A percentile compares a stretch with the other conserved stretches of the same genome.
Conservation (phyloP, 2,329 filamentous ascomycete species). For the Hypocreales sp. region DNA sequence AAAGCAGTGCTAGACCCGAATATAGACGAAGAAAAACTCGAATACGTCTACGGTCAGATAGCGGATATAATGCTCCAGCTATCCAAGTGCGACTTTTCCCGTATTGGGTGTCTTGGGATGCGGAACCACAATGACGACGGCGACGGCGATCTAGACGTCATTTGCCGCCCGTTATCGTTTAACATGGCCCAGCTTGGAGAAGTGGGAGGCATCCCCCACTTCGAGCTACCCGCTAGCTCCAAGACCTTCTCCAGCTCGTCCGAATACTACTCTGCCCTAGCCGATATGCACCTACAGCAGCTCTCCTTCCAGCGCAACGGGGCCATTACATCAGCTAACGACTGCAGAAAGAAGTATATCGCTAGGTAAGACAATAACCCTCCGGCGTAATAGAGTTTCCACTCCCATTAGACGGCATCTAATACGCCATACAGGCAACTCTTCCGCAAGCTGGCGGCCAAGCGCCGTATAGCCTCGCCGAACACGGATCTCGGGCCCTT, state of each 20-base stretch:
- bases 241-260: background rate
- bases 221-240: background rate
- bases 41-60: slow-evolving; percentile 21
- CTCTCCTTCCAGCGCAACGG: slow-evolving; percentile 22
- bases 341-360: slow-evolving; percentile 23
- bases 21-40: slow-evolving; percentile 15
- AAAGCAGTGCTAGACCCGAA: slow-evolving; percentile 16
- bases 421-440: slow-evolving; percentile 6
- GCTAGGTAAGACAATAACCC: slow-evolving; percentile 13
- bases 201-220: slow-evolving; percentile 1
- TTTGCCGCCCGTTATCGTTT: background rate
- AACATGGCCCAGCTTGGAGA: slow-evolving; percentile 1
- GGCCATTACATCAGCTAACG: slow-evolving; percentile 15
- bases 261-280: slow-evolving; percentile 19
- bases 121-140: slow-evolving; percentile 4
- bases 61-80: slow-evolving; percentile 26
- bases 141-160: slow-evolving; percentile 2
- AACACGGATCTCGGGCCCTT: slow-evolving; percentile 7
- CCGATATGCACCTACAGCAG: slow-evolving; percentile 22
- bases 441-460: slow-evolving; percentile 15
- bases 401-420: background rate
- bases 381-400: no score
- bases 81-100: slow-evolving; percentile 14
- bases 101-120: slow-evolving; percentile 21
- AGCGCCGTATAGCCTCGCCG: slow-evolving; percentile 6